Evolutionary conservation across 2,329 filamentous ascomycete genomes (phyloP).

Genomic region (Pseudopithomyces maydicus): DNA sequence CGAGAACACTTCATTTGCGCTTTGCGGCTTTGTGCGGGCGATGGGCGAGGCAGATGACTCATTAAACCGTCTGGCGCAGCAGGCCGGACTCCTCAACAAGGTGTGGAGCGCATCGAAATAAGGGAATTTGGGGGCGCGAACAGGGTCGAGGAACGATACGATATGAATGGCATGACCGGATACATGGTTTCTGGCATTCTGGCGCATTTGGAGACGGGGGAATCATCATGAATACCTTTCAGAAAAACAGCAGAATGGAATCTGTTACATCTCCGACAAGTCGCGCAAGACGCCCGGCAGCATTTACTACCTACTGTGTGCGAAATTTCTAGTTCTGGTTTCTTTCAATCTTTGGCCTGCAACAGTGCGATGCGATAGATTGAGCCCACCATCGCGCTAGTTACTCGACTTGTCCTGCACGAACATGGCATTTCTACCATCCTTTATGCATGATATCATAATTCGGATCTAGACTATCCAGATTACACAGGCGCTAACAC

Average conservation of each 20-base stretch:
- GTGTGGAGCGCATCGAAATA: constrained; percentile 4
- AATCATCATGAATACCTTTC: not conserved
- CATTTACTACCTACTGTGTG: too few relatives aligned
- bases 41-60: constrained; percentile 7
- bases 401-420: not conserved
- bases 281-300: too few relatives aligned
- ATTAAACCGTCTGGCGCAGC: constrained; percentile 1
- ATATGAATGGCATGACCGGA: constrained; percentile 4
- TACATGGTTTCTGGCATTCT: not conserved
- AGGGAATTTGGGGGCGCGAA: not conserved
- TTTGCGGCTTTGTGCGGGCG: not conserved
- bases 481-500: not conserved
- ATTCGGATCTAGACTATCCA: not conserved
- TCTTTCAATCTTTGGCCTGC: too few relatives aligned
- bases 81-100: not conserved
- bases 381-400: too few relatives aligned
- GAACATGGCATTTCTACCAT: not conserved
- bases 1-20: not conserved
- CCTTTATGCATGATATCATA: not conserved
- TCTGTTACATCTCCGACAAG: too few relatives aligned
- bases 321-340: too few relatives aligned
- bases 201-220: not conserved
- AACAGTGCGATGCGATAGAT: too few relatives aligned
- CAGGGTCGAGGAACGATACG: not conserved
- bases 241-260: too few relatives aligned